Conservation (phyloP, 805 yeast genomes). For the Yarrowia osloensis region DNA sequence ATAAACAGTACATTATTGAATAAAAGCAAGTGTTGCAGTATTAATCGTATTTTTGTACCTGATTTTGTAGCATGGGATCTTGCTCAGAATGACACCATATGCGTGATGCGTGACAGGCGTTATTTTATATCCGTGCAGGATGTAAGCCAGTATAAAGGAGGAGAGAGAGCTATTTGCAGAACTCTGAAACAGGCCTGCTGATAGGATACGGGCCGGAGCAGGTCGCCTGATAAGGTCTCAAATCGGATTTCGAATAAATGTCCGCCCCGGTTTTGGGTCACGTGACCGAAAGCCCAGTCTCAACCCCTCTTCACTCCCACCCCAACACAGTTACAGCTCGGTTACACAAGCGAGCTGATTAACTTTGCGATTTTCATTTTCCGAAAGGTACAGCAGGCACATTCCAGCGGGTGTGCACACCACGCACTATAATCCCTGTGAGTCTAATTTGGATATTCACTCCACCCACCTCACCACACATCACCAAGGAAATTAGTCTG, state of each 20-base stretch:
- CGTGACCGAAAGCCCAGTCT: neutral
- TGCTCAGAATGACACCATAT: neutral
- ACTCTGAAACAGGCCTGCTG: neutral
- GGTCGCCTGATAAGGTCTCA: neutral
- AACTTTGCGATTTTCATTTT: conserved; percentile 14
- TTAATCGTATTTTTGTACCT: no score
- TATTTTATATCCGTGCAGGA: neutral
- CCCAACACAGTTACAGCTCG: neutral
- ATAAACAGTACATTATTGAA: conserved; percentile 1
- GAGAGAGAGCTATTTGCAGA: neutral
- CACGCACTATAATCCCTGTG: conserved; percentile 3
- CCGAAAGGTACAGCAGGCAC: conserved; percentile 18
- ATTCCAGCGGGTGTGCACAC: conserved; percentile 5
- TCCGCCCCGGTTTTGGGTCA: neutral
- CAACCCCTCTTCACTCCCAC: neutral
- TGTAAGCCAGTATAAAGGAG: neutral
- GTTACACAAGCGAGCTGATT: conserved; percentile 12
- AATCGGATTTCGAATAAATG: neutral
- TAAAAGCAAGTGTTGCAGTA: neutral
- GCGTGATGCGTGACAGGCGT: neutral
- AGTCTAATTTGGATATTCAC: conserved; percentile 16
- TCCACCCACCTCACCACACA: conserved; percentile 8
- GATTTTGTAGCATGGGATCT: no score
- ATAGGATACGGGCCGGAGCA: neutral
- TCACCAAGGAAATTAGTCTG: conserved; percentile 3